phyloP scores from a whole-genome alignment of 331 rosid species.

The Quercus phellos region DNA sequence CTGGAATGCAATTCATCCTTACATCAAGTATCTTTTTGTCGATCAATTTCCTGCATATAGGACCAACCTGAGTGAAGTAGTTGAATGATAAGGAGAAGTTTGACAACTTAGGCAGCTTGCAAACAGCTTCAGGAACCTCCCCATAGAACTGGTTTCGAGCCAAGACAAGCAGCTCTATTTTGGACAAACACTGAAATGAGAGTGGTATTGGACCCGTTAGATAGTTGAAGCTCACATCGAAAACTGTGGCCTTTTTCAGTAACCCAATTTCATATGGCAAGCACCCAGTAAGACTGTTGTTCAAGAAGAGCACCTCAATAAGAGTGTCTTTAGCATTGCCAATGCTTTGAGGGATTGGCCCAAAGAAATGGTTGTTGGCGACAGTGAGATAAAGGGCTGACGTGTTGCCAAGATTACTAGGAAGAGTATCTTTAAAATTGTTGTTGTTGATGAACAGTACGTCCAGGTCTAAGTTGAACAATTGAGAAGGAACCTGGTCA shows the following conservation, averaged over 20 bases:
- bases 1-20: slow-evolving; percentile 43
- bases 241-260: slow-evolving; percentile 37
- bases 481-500: slow-evolving; percentile 28
- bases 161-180: slow-evolving; percentile 35
- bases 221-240: slow-evolving; percentile 49
- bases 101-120: slow-evolving; percentile 36
- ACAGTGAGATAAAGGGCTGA: slow-evolving; percentile 61
- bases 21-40: slow-evolving; percentile 33
- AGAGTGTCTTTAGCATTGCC: slow-evolving; percentile 46
- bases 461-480: slow-evolving; percentile 34
- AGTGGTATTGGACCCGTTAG: slow-evolving; percentile 66
- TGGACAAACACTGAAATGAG: slow-evolving; percentile 57
- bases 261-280: slow-evolving; percentile 61
- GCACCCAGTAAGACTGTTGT: slow-evolving; percentile 57
- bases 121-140: slow-evolving; percentile 52
- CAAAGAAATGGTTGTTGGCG: slow-evolving; percentile 53
- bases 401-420: slow-evolving; percentile 37
- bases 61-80: slow-evolving; percentile 58
- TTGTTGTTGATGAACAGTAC: slow-evolving; percentile 70
- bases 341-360: slow-evolving; percentile 54
- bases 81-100: slow-evolving; percentile 41
- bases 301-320: slow-evolving; percentile 58
- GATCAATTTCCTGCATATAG: slow-evolving; percentile 47
- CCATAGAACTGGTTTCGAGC: slow-evolving; percentile 42
- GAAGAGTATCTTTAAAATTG: slow-evolving; percentile 26